Conservation (phyloP, 2,329 filamentous ascomycete species). For the Neospermospora avenae region DNA sequence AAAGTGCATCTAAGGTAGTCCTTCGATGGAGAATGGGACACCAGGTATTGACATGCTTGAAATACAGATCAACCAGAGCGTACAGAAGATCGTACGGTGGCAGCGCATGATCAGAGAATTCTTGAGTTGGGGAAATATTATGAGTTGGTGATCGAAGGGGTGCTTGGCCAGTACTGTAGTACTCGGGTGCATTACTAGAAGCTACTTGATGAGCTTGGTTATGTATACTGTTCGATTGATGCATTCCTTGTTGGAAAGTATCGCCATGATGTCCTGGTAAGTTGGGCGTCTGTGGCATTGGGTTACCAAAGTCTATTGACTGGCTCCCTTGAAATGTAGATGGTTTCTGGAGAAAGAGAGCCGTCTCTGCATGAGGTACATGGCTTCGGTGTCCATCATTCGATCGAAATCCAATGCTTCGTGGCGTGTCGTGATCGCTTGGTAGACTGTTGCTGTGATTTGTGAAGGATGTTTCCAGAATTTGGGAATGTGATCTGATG, state of each 20-base stretch:
- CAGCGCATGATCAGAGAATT: slow-evolving; percentile 60
- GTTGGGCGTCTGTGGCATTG: slow-evolving; percentile 44
- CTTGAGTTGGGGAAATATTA: slow-evolving; percentile 47
- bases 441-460: slow-evolving; percentile 42
- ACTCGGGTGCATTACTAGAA: slow-evolving; percentile 32
- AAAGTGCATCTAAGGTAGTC: slow-evolving; percentile 76
- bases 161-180: slow-evolving; percentile 32
- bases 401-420: slow-evolving; percentile 50
- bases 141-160: slow-evolving; percentile 57
- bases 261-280: slow-evolving; percentile 44
- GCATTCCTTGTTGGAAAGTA: slow-evolving; percentile 46
- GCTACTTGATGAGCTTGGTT: slow-evolving; percentile 22
- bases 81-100: slow-evolving; percentile 74
- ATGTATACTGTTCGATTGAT: slow-evolving; percentile 31
- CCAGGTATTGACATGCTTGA: slow-evolving; percentile 78
- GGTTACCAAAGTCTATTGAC: slow-evolving; percentile 46
- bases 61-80: slow-evolving; percentile 70
- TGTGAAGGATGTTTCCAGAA: slow-evolving; percentile 56
- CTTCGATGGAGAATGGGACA: slow-evolving; percentile 88
- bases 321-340: slow-evolving; percentile 48
- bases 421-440: slow-evolving; percentile 56
- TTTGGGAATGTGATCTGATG: slow-evolving; percentile 61
- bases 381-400: slow-evolving; percentile 47
- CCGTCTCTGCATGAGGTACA: slow-evolving; percentile 53
- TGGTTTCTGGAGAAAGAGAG: slow-evolving; percentile 60